Conservation (phyloP, 1,284 basidiomycete genomes). For the Rhodotorula mucilaginosa region DNA sequence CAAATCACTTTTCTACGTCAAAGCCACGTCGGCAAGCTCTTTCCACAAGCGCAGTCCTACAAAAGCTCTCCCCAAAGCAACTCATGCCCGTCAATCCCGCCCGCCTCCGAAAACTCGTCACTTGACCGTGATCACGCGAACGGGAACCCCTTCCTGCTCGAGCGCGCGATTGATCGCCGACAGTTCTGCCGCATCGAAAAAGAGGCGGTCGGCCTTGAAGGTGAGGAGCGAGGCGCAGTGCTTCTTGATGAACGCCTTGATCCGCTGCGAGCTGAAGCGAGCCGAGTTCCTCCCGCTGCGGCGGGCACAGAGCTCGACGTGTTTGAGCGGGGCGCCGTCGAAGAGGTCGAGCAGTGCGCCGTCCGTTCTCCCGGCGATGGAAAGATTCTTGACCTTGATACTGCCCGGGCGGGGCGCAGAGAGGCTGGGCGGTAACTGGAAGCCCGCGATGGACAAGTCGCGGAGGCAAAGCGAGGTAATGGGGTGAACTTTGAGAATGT, state of each 20-base stretch:
- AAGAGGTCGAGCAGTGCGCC: not conserved
- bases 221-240: not conserved
- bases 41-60: too few species aligned
- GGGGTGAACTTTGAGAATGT: too few species aligned
- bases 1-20: too few species aligned
- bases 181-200: not conserved
- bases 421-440: too few species aligned
- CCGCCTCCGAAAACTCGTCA: too few species aligned
- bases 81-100: too few species aligned
- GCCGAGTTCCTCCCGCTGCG: not conserved
- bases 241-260: too few species aligned
- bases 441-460: too few species aligned
- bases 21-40: too few species aligned
- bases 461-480: too few species aligned
- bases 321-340: constrained; percentile 1
- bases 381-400: not conserved
- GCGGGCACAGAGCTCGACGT: not conserved
- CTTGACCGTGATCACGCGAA: constrained; percentile 1
- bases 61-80: too few species aligned
- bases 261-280: not conserved
- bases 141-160: constrained; percentile 1
- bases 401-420: too few species aligned
- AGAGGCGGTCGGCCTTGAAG: not conserved
- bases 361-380: not conserved
- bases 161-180: not conserved